Evolutionary conservation across 116 monocot genomes (phyloP).

Genomic region (Posidonia oceanica): DNA sequence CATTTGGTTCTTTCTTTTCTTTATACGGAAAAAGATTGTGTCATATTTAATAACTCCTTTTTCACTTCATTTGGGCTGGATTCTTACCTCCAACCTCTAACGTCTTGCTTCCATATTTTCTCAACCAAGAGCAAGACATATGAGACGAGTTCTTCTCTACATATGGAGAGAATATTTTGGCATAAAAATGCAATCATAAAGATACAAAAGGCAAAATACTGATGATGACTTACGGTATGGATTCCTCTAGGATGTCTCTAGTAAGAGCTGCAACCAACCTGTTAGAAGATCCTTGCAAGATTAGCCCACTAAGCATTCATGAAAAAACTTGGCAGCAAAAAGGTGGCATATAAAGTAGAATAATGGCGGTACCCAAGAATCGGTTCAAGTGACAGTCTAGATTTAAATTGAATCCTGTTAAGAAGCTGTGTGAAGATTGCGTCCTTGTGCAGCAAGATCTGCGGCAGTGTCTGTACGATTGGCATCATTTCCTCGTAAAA

Average conservation of each 20-base stretch:
- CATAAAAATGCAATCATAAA: neutral
- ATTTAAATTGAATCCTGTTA: conserved; percentile 42
- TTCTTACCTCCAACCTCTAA: too few species aligned
- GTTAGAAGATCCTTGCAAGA: conserved; percentile 5
- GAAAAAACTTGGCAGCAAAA: neutral
- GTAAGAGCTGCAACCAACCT: conserved; percentile 73
- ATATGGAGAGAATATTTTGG: neutral
- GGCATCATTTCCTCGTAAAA: conserved; percentile 81
- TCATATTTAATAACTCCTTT: too few species aligned
- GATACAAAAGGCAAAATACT: neutral
- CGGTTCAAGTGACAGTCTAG: conserved; percentile 70
- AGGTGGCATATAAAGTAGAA: neutral
- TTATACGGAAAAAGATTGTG: too few species aligned
- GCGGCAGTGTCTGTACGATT: conserved; percentile 77
- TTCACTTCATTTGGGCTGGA: too few species aligned
- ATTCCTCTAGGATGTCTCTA: conserved; percentile 73
- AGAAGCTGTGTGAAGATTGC: conserved; percentile 59
- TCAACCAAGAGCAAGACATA: too few species aligned
- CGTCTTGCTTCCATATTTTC: too few species aligned
- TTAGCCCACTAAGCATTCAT: neutral
- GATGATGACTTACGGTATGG: conserved; percentile 52
- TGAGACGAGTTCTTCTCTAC: too few species aligned
- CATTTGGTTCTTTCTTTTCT: too few species aligned
- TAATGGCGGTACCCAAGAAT: conserved; percentile 41
- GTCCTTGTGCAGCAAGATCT: conserved; percentile 72